Evolutionary conservation across 1,284 basidiomycete genomes (phyloP).

Genomic region (Coriolopsis trogii): DNA sequence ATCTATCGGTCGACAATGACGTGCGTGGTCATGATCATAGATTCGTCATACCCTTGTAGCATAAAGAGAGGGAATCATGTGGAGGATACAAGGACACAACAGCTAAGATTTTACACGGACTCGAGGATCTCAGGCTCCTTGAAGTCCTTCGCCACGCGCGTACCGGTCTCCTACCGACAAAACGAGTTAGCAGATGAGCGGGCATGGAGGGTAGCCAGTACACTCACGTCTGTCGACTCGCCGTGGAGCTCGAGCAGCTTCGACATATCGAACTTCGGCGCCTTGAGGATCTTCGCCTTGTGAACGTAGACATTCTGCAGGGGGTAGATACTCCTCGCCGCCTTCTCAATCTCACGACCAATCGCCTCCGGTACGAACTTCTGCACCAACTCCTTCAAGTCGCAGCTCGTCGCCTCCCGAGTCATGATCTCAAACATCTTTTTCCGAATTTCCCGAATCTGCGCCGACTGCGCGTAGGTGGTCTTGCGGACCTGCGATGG

Average conservation of each 20-base stretch:
- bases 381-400: constrained; percentile 97
- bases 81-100: constrained; percentile 44
- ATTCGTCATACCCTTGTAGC: constrained; percentile 43
- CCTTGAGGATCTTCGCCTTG: constrained; percentile 97
- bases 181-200: constrained; percentile 14
- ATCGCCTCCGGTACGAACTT: constrained; percentile 99
- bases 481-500: constrained; percentile 99
- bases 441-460: constrained; percentile 97
- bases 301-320: constrained; percentile 98
- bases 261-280: constrained; percentile 94
- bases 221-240: constrained; percentile 86
- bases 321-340: constrained; percentile 94
- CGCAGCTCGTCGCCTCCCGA: constrained; percentile 93
- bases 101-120: constrained; percentile 65
- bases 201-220: neutral
- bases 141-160: constrained; percentile 87
- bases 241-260: constrained; percentile 97
- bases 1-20: neutral
- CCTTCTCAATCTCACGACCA: constrained; percentile 99
- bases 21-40: constrained; percentile 40
- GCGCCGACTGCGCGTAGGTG: constrained; percentile 95
- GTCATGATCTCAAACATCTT: constrained; percentile 99
- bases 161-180: constrained; percentile 78
- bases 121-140: constrained; percentile 90
- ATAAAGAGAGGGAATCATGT: constrained; percentile 41